Percentiles rank a stretch among this genome's conserved stretches.
Evolutionary conservation across 129 eudicot genomes (phyloP).

Genomic region (Deinandra increscens): DNA sequence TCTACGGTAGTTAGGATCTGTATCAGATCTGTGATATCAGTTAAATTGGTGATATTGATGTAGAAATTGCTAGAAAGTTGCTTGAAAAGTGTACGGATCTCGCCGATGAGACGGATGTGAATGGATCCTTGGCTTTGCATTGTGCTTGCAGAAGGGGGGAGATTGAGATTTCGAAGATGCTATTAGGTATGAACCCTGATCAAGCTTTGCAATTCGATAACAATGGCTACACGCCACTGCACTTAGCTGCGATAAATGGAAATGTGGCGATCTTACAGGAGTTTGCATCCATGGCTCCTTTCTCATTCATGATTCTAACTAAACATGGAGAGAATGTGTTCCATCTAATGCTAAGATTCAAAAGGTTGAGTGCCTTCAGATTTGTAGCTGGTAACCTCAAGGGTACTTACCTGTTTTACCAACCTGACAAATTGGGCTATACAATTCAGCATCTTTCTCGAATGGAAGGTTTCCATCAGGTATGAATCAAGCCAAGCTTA

Average conservation of each 20-base stretch:
- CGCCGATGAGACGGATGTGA: slow-evolving; percentile 11
- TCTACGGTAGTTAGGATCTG: background rate
- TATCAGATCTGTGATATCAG: background rate
- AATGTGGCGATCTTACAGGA: slow-evolving; percentile 23
- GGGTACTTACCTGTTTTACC: slow-evolving; percentile 29
- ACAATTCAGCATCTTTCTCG: slow-evolving; percentile 31
- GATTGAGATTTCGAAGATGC: slow-evolving; percentile 26
- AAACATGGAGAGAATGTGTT: slow-evolving; percentile 28
- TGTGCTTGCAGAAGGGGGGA: slow-evolving; percentile 30
- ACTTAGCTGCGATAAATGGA: slow-evolving; percentile 35
- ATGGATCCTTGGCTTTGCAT: slow-evolving; percentile 36
- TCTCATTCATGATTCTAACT: slow-evolving; percentile 15
- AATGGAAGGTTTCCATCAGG: slow-evolving; percentile 18
- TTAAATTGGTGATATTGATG: background rate
- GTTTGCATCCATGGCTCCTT: slow-evolving; percentile 26
- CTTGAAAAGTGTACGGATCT: slow-evolving; percentile 28
- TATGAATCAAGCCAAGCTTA: background rate
- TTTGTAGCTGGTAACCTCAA: slow-evolving; percentile 18
- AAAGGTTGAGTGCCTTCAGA: slow-evolving; percentile 24
- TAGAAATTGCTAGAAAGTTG: slow-evolving; percentile 33
- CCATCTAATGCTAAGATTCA: slow-evolving; percentile 29
- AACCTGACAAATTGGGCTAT: slow-evolving; percentile 30
- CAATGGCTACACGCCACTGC: slow-evolving; percentile 34
- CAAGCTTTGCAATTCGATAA: slow-evolving; percentile 26
- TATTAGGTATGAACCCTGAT: slow-evolving; percentile 22